Conservation (phyloP, 1,139 yeast species). For the Debaryomycetaceae sp. region DNA sequence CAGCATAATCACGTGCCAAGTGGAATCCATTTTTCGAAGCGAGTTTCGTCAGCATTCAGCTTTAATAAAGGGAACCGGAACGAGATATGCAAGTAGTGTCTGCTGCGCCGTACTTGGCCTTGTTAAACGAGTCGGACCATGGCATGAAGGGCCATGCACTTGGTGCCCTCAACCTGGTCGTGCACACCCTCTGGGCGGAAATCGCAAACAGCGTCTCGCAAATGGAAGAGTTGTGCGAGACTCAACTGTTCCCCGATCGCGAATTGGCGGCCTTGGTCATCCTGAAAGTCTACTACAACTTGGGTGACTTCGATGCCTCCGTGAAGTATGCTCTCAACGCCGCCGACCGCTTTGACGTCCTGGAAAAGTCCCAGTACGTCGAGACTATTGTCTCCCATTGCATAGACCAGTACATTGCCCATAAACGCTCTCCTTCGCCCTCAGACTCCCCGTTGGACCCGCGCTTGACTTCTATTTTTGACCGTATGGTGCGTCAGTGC, state of each 20-base stretch:
- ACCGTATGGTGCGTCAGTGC: constrained; percentile 78
- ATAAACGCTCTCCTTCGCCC: too few relatives aligned
- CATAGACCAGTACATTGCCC: constrained; percentile 68
- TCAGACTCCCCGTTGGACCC: too few relatives aligned
- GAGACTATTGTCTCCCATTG: constrained; percentile 93
- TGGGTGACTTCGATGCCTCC: constrained; percentile 89
- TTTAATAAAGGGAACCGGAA: too few relatives aligned
- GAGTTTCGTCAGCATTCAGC: too few relatives aligned
- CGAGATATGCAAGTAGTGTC: constrained; percentile 48
- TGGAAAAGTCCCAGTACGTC: constrained; percentile 68
- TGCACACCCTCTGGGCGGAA: constrained; percentile 95
- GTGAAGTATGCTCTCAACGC: constrained; percentile 84
- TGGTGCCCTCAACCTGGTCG: constrained; percentile 67
- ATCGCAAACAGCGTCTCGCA: constrained; percentile 83
- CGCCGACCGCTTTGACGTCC: constrained; percentile 69
- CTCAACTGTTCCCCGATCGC: constrained; percentile 63
- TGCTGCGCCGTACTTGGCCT: constrained; percentile 86
- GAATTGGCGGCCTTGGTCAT: constrained; percentile 84
- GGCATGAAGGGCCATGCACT: constrained; percentile 77
- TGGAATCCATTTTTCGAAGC: too few relatives aligned
- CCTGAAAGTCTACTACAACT: constrained; percentile 88
- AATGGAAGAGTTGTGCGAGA: constrained; percentile 87
- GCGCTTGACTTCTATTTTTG: constrained; percentile 61
- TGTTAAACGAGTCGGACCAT: constrained; percentile 72
- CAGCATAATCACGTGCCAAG: too few relatives aligned